These are phyloP conservation scores for Antrodiella citrinella DNA, from an alignment of 768 basidiomycete genomes.

Conservation along the genomic window DNA sequence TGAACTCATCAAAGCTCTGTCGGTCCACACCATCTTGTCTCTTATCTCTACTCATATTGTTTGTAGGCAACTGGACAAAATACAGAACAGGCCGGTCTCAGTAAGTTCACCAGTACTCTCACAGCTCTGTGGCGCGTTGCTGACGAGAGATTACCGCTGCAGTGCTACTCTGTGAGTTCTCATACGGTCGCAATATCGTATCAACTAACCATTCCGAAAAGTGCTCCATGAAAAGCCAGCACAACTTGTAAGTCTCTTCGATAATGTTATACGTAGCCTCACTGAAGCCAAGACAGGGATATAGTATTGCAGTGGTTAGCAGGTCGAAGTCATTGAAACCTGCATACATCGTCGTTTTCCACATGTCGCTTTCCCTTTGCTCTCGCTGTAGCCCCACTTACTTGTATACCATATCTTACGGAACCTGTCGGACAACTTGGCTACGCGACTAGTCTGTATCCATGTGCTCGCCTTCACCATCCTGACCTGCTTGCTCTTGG, in stretches of 20 bases:
- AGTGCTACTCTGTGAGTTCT: conserved; percentile 79
- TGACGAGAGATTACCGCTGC: neutral
- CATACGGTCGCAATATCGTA: too few relatives aligned
- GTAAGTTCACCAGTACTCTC: conserved; percentile 37
- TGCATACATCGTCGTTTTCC: neutral
- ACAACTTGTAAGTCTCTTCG: conserved; percentile 77
- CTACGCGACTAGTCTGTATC: conserved; percentile 54
- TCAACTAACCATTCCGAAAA: too few relatives aligned
- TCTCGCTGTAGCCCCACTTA: neutral
- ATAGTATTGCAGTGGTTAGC: conserved; percentile 87
- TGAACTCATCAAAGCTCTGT: conserved; percentile 77
- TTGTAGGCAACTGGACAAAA: conserved; percentile 67
- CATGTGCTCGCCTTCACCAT: conserved; percentile 50
- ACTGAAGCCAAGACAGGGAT: too few relatives aligned
- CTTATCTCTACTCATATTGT: neutral
- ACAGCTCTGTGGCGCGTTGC: too few relatives aligned
- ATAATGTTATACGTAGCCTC: too few relatives aligned
- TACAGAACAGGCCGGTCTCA: conserved; percentile 76
- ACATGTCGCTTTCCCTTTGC: neutral
- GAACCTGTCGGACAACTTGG: conserved; percentile 2
- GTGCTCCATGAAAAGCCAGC: conserved; percentile 96
- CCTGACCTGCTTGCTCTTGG: conserved; percentile 57
- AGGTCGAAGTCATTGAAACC: conserved; percentile 56
- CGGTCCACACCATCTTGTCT: conserved; percentile 19
- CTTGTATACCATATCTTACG: conserved; percentile 2